These are phyloP conservation scores for Leccinellum albellum DNA, from an alignment of 768 basidiomycete genomes.

Conservation along the genomic window DNA sequence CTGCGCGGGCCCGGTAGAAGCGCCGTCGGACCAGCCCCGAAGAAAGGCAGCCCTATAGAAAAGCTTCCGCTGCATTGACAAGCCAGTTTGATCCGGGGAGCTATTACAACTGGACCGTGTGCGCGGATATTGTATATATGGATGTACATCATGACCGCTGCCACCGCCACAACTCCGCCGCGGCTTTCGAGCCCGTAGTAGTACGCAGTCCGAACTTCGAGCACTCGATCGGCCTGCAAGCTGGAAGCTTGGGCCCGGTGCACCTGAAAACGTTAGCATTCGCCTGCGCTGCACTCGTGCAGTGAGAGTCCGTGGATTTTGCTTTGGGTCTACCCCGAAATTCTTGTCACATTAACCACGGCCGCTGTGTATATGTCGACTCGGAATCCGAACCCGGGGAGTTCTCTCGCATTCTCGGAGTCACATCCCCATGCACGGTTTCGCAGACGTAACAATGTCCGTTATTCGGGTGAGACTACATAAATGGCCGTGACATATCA, in stretches of 20 bases:
- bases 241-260: slow-evolving; percentile 47
- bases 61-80: background rate
- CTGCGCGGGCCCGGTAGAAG: background rate
- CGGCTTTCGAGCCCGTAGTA: slow-evolving; percentile 19
- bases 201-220: slow-evolving; percentile 43
- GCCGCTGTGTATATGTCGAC: slow-evolving; percentile 56
- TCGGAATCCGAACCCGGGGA: slow-evolving; percentile 44
- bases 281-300: slow-evolving; percentile 27
- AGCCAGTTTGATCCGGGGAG: background rate
- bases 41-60: background rate
- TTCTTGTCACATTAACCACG: slow-evolving; percentile 42
- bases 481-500: slow-evolving; percentile 36
- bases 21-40: background rate
- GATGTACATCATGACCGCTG: background rate
- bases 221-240: slow-evolving; percentile 33
- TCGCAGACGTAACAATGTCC: slow-evolving; percentile 40
- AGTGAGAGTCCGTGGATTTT: slow-evolving; percentile 5
- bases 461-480: background rate
- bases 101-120: background rate
- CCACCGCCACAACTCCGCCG: background rate
- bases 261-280: slow-evolving; percentile 48
- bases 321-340: background rate
- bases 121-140: background rate
- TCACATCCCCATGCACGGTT: slow-evolving; percentile 56
- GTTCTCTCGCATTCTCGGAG: slow-evolving; percentile 58